phyloP scores from a whole-genome alignment of 805 yeast genomes.

The Lipomyces chichibuensis region DNA sequence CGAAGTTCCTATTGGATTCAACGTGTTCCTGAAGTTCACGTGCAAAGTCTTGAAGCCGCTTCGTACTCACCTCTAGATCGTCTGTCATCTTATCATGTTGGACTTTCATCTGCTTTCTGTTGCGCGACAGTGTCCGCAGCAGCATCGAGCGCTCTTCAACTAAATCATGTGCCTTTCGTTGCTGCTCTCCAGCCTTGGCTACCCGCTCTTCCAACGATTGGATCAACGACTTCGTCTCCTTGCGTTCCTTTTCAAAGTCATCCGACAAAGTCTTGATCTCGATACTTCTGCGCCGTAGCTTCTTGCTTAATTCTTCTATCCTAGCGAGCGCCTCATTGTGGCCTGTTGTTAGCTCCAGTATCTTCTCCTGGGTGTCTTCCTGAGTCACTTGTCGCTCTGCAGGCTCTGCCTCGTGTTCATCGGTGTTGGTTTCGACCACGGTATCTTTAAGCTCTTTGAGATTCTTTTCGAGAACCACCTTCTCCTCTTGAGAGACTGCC shows the following conservation, averaged over 20 bases:
- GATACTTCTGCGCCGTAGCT: slow-evolving; percentile 4
- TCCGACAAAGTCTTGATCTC: slow-evolving; percentile 3
- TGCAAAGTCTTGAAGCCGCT: slow-evolving; percentile 17
- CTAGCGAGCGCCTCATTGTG: neutral
- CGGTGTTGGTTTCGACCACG: neutral
- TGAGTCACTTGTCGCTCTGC: neutral
- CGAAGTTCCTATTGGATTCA: slow-evolving; percentile 15
- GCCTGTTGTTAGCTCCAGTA: neutral
- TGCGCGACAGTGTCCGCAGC: neutral
- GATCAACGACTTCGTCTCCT: slow-evolving; percentile 11
- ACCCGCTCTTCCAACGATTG: slow-evolving; percentile 8
- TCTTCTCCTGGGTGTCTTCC: neutral
- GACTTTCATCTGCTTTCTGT: slow-evolving; percentile 5
- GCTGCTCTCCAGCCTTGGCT: slow-evolving; percentile 10
- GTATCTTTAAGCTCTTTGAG: slow-evolving; percentile 11
- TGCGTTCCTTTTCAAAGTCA: slow-evolving; percentile 20
- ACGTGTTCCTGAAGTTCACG: slow-evolving; percentile 24
- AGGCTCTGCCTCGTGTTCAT: neutral
- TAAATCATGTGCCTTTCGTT: slow-evolving; percentile 1
- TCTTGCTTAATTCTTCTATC: slow-evolving; percentile 6
- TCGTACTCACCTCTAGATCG: slow-evolving; percentile 12
- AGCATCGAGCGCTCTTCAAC: slow-evolving; percentile 5
- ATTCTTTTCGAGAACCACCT: slow-evolving; percentile 27
- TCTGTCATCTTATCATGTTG: slow-evolving; percentile 14
- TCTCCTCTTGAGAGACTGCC: slow-evolving; percentile 44